Evolutionary conservation across 78 protist species (phyloP), one percentile per base, ranked within the genome.

Genomic region (Dictyostelium firmibasis): DNA sequence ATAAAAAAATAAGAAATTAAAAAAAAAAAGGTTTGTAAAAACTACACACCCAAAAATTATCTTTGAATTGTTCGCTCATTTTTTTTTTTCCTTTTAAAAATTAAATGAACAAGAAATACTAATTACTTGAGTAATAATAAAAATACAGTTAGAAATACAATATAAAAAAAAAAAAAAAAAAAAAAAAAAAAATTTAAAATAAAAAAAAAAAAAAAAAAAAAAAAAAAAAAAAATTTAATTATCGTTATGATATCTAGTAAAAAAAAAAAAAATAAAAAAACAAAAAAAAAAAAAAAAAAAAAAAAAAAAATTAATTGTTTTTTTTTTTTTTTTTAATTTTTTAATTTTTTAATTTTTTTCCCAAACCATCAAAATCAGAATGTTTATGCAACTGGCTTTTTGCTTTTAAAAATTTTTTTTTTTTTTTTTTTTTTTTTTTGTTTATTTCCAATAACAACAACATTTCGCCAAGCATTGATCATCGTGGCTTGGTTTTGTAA

Each of bases 41-140:
- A 77, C 3, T 41, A 41, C 10, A 23, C 27, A 78, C 84, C 85
- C 93, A 88, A 69, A 88, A 88, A 23, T 88, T 88, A 41, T 88
- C 93, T 47, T 62, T 79, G 70, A 79, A 88, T 88, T 60, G 67
- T 14, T 79, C 85, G 7, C 57, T 79, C 62, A 83, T 81, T 60
- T 62, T 81, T 29, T 75, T n/a, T n/a, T n/a, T n/a, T n/a, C n/a
- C 5, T 67, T 53, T 60, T 60, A 57, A 23, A 60, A 60, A 60
- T n/a, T 20, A 60, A 10, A 60, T 23, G 29, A 60, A 60, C 5
- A 60, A 47, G 13, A 47, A 47, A 47, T 47, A 47, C 57, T 47
- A 11, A 47, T 47, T 47, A 47, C 57, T 47, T 47, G 57, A 47
- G 10, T 41, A 41, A 41, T 47, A 47, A 47, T 47, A 47, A 47